These are phyloP conservation scores for Trypanosoma lewisi DNA, from an alignment of 208 protist species.

Conservation along the genomic window DNA sequence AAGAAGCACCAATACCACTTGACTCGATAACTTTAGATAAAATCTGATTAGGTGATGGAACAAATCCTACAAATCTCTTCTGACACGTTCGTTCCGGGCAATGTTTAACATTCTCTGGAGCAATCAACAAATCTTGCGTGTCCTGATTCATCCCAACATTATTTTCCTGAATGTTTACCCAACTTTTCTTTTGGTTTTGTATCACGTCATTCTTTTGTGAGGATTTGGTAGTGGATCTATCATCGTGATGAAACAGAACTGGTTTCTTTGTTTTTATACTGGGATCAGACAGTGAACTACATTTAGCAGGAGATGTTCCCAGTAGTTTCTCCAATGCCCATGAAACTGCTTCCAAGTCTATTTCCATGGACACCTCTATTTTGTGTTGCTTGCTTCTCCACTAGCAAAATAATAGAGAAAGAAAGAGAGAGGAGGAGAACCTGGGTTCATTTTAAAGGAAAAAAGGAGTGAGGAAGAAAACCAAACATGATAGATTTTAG, in stretches of 20 bases:
- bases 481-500: too few species aligned
- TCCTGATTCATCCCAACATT: background rate
- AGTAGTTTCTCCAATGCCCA: constrained; percentile 16
- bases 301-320: background rate
- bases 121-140: constrained; percentile 20
- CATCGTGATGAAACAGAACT: background rate
- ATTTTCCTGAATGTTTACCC: background rate
- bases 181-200: background rate
- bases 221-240: background rate
- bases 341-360: constrained; percentile 32
- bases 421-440: constrained; percentile 4
- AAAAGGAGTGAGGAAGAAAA: too few species aligned
- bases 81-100: background rate
- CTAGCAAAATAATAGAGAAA: constrained; percentile 1
- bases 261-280: background rate
- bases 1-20: constrained; percentile 23
- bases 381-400: background rate
- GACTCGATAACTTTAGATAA: constrained; percentile 17
- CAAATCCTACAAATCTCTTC: constrained; percentile 8
- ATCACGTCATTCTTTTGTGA: background rate
- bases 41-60: constrained; percentile 13
- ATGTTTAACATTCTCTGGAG: constrained; percentile 6
- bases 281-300: background rate
- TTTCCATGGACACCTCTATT: constrained; percentile 27
- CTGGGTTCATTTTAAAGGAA: background rate